Base-by-base conservation (phyloP, 257 asterid species). In the Plectranthus barbatus region DNA sequence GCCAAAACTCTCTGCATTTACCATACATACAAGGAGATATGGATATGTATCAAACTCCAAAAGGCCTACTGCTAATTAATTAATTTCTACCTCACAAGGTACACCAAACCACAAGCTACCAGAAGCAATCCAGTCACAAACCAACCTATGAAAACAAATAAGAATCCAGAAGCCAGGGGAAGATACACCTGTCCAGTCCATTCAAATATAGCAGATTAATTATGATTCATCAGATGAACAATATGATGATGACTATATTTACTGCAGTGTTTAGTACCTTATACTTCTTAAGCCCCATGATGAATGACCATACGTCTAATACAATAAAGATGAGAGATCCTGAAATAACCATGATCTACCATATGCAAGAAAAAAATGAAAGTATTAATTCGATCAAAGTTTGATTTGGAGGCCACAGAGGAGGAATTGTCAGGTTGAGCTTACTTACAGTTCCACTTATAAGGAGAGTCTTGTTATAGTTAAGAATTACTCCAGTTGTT, bases 81-180 rank as follows among this genome's bases (percentile, higher is more conserved):
- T 34, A 40, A 48, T 23, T 15, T 14, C 7, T 47, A 64, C 91
- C 88, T 79, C 79, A 83, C 79, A 64, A 86, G 84, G 31, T 77
- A 81, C 50, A 83, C 40, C 64, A 83, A 79, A 37, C 94, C 86
- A 72, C 69, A 81, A 24, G 85, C 77, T 77, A 83, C 91, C 57
- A 79, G 69, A 29, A 86, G 70, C 88, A 86, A 72, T 61, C 94
- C 91, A 5, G 81, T 11, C 51, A 81, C 60, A 42, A 86, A 83
- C 86, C 94, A 83, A 64, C 88, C 94, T 40, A 72, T 62, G 67
- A 83, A 64, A 33, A 86, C 86, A 26, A 86, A 62, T 70, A 86
- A 72, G 65, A 86, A 86, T 15, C 94, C 91, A 59, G 46, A 55
- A 3, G 74, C 83, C 24, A 83, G 80, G 29, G 83, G 67, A 20